These are phyloP conservation scores for Xerophyta viscosa DNA, from an alignment of 106 monocot genomes.

Conservation along the genomic window DNA sequence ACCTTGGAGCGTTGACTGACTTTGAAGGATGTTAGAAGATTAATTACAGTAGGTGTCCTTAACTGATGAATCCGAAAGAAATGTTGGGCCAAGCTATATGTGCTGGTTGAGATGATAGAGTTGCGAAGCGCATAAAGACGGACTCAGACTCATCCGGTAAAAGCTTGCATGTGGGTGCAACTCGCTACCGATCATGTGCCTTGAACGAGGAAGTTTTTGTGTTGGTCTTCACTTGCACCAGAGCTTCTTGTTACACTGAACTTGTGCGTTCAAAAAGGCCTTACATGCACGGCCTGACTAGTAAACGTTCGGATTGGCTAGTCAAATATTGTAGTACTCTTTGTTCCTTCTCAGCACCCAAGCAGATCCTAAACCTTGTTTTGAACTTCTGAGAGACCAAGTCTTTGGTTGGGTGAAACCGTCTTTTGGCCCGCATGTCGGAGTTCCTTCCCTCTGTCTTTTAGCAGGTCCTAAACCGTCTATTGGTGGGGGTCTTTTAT, in stretches of 20 bases:
- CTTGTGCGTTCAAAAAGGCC: constrained; percentile 57
- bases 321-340: constrained; percentile 63
- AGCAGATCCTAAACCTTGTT: constrained; percentile 68
- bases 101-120: constrained; percentile 92
- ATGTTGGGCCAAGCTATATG: constrained; percentile 75
- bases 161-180: constrained; percentile 32
- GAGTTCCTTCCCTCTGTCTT: constrained; percentile 67
- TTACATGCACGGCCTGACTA: constrained; percentile 91
- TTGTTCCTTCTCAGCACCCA: constrained; percentile 74
- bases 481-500: too few relatives aligned
- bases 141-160: constrained; percentile 26
- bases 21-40: constrained; percentile 56
- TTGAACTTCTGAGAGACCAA: constrained; percentile 58
- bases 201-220: constrained; percentile 60
- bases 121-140: constrained; percentile 51
- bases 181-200: constrained; percentile 61
- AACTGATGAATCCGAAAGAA: constrained; percentile 67
- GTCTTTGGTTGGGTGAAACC: constrained; percentile 79
- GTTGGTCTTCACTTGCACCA: constrained; percentile 72
- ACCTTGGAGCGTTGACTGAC: constrained; percentile 42
- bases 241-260: constrained; percentile 83
- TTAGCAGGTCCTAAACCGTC: too few relatives aligned
- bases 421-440: constrained; percentile 75
- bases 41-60: constrained; percentile 32
- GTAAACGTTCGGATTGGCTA: constrained; percentile 75